Evolutionary conservation across 2,329 filamentous ascomycete genomes (phyloP).

Genomic region (Magnaporthales sp.): DNA sequence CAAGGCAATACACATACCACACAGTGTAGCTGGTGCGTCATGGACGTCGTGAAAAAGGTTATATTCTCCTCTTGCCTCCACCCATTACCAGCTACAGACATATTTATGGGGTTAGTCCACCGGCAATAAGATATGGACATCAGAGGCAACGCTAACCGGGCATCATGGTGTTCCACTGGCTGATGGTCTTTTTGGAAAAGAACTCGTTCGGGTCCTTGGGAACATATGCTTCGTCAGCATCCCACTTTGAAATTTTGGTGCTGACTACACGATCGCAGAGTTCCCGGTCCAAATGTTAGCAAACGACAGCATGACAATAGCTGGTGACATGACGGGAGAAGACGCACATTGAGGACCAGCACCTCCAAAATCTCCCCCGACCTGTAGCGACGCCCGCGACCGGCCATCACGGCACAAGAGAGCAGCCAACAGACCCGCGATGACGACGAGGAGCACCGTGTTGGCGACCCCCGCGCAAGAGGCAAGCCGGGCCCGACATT

Average conservation of each 20-base stretch:
- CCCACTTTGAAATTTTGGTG: slow-evolving; percentile 26
- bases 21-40: slow-evolving; percentile 32
- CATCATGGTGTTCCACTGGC: slow-evolving; percentile 29
- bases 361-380: not conserved
- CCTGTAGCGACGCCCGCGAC: not conserved
- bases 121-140: slow-evolving; percentile 8
- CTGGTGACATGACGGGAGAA: not conserved
- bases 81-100: not conserved
- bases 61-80: slow-evolving; percentile 11
- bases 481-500: not conserved
- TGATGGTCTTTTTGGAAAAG: slow-evolving; percentile 25
- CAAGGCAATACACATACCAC: slow-evolving; percentile 22
- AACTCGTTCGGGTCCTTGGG: slow-evolving; percentile 29
- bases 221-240: slow-evolving; percentile 27
- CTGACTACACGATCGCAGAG: slow-evolving; percentile 17
- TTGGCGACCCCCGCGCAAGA: not conserved
- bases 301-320: not conserved
- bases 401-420: not conserved
- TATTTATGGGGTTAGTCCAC: not conserved
- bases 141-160: slow-evolving; percentile 20
- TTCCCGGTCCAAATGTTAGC: not conserved
- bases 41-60: slow-evolving; percentile 30
- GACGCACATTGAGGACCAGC: not conserved
- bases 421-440: not conserved
- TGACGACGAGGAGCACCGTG: not conserved